These are phyloP conservation scores for Leucocoprinus birnbaumii DNA, from an alignment of 768 basidiomycete genomes.

Conservation along the genomic window DNA sequence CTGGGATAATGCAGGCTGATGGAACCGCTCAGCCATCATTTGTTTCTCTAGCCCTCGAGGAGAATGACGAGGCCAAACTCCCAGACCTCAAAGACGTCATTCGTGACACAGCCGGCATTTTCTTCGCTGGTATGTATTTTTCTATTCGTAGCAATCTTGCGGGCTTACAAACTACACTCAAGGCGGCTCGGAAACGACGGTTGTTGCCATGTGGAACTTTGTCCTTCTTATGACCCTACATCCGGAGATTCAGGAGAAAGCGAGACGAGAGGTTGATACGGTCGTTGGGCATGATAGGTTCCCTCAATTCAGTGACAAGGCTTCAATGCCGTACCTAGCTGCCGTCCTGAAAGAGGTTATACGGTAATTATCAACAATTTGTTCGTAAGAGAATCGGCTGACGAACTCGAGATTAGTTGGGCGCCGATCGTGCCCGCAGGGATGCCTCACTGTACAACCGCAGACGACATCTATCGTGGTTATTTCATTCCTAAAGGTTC, in stretches of 20 bases:
- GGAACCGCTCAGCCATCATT: not conserved
- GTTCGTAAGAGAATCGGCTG: no score
- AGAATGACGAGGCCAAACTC: not conserved
- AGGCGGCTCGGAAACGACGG: constrained; percentile 13
- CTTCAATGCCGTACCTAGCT: not conserved
- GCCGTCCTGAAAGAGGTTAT: not conserved
- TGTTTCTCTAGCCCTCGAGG: constrained; percentile 3
- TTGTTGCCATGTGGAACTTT: constrained; percentile 18
- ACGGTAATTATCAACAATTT: not conserved
- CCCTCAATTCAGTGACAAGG: not conserved
- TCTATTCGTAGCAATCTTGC: not conserved
- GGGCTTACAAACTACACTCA: not conserved
- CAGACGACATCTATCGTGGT: constrained; percentile 33
- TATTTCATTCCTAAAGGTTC: constrained; percentile 30
- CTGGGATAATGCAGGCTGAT: not conserved
- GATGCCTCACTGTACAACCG: constrained; percentile 24
- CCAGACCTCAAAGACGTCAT: constrained; percentile 10
- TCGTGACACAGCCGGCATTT: constrained; percentile 36
- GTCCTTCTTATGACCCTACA: constrained; percentile 16
- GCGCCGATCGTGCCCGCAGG: not conserved
- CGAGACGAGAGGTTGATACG: not conserved
- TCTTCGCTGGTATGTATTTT: constrained; percentile 31
- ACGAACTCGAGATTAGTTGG: not conserved
- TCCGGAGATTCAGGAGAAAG: not conserved
- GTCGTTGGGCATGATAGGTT: not conserved